These are phyloP conservation scores for Fraxinus anomala DNA, from an alignment of 257 asterid genomes.

Conservation along the genomic window DNA sequence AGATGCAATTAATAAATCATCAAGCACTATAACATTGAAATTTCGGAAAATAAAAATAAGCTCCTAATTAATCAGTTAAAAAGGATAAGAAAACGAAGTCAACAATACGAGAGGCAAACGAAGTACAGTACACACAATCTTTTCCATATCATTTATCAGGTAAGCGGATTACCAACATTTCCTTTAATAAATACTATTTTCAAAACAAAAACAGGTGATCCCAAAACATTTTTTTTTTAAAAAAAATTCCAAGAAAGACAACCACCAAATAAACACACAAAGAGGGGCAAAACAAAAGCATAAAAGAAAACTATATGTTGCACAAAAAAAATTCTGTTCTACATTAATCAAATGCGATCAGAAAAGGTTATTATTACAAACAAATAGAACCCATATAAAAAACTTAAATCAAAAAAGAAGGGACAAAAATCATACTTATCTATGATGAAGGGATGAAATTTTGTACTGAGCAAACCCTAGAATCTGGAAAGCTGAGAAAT, in stretches of 20 bases:
- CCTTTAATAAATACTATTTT: background rate
- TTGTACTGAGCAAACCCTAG: slow-evolving; percentile 30
- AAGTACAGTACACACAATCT: background rate
- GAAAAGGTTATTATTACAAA: slow-evolving; percentile 16
- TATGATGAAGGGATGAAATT: slow-evolving; percentile 20
- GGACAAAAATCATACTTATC: slow-evolving; percentile 24
- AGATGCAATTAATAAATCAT: slow-evolving; percentile 11
- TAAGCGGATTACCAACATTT: background rate
- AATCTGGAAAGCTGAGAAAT: slow-evolving; percentile 29
- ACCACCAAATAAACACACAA: slow-evolving; percentile 15
- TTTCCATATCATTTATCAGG: background rate
- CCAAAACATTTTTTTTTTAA: background rate
- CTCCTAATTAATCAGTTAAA: background rate
- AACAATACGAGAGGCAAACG: background rate
- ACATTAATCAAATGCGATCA: slow-evolving; percentile 4
- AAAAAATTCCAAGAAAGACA: slow-evolving; percentile 27
- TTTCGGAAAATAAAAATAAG: slow-evolving; percentile 18
- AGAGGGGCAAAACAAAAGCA: background rate
- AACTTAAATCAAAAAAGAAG: slow-evolving; percentile 20
- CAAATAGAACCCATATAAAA: background rate
- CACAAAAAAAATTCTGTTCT: background rate
- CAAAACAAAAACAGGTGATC: background rate
- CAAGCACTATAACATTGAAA: slow-evolving; percentile 5
- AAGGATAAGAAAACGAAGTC: no score
- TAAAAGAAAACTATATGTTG: slow-evolving; percentile 12